Percentiles rank a stretch among this genome's conserved stretches.
These are phyloP conservation scores for Coccomyxa subellipsoidea DNA, from an alignment of 163 green algal genomes.

Conservation along the genomic window DNA sequence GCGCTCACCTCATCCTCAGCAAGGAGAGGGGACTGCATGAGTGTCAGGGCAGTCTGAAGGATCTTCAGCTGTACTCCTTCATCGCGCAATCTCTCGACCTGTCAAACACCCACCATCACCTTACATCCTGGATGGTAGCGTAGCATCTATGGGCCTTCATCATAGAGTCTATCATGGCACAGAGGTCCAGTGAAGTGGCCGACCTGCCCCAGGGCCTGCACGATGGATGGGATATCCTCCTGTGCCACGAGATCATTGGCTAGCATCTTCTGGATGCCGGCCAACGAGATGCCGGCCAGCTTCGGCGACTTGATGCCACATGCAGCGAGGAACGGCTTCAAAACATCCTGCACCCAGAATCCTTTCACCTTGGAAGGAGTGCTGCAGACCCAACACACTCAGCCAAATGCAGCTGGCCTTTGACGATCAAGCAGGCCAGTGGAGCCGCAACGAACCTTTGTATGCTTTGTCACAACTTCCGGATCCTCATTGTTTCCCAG, in stretches of 20 bases:
- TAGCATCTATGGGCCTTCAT: too few relatives aligned
- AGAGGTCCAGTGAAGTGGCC: too few relatives aligned
- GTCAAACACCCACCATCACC: background rate
- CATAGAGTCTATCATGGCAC: too few relatives aligned
- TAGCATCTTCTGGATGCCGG: constrained; percentile 72
- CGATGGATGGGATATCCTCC: constrained; percentile 43
- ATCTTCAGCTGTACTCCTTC: constrained; percentile 80
- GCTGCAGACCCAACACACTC: too few relatives aligned
- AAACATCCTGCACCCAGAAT: constrained; percentile 55
- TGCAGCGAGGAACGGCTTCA: constrained; percentile 72
- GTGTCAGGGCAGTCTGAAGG: constrained; percentile 76
- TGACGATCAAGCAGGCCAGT: too few relatives aligned
- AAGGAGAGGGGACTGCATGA: constrained; percentile 69
- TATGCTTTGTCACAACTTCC: background rate
- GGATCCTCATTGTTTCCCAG: background rate
- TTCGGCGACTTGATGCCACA: constrained; percentile 68
- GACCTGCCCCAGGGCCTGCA: constrained; percentile 59
- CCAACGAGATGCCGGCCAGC: constrained; percentile 60
- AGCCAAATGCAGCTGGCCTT: too few relatives aligned
- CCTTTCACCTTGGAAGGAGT: too few relatives aligned
- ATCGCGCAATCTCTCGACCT: constrained; percentile 64
- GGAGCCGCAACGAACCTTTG: background rate
- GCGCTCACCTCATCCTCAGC: constrained; percentile 35
- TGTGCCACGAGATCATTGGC: constrained; percentile 57
- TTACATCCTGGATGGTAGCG: too few relatives aligned